These are phyloP conservation scores for Macrocystidia cucumis DNA, from an alignment of 1,284 basidiomycete genomes.

Conservation along the genomic window DNA sequence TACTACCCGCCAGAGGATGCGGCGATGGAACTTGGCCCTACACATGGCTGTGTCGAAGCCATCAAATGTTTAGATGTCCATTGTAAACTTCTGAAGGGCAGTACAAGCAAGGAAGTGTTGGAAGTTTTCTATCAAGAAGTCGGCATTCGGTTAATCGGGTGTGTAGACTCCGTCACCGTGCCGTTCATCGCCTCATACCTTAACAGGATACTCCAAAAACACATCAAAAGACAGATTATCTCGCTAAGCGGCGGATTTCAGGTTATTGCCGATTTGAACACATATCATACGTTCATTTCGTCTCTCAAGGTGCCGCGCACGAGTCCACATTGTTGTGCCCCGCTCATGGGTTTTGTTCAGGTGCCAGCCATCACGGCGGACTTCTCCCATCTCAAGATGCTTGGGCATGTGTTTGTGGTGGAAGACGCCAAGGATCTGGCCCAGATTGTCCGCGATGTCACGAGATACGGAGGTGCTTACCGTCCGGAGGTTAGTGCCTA, in stretches of 20 bases:
- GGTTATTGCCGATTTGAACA: slow-evolving; percentile 93
- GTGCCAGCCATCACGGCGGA: slow-evolving; percentile 69
- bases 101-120: slow-evolving; percentile 91
- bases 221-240: slow-evolving; percentile 95
- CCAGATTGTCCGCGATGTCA: slow-evolving; percentile 91
- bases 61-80: slow-evolving; percentile 85
- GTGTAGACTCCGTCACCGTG: slow-evolving; percentile 13
- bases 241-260: slow-evolving; percentile 91
- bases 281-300: slow-evolving; percentile 84
- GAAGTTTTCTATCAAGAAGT: slow-evolving; percentile 99
- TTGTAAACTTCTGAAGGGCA: slow-evolving; percentile 86
- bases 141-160: slow-evolving; percentile 88
- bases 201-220: slow-evolving; percentile 85
- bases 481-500: slow-evolving; percentile 68
- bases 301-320: slow-evolving; percentile 56
- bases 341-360: slow-evolving; percentile 18
- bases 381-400: slow-evolving; percentile 92
- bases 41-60: slow-evolving; percentile 79
- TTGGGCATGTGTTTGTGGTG: slow-evolving; percentile 92
- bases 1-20: slow-evolving; percentile 84
- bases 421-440: slow-evolving; percentile 92
- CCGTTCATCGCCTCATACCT: neutral
- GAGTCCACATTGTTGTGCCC: neutral
- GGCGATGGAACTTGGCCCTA: slow-evolving; percentile 75
- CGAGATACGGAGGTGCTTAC: slow-evolving; percentile 88